Evolutionary conservation across 805 yeast genomes (phyloP).

Genomic region (Candida sithepensis): DNA sequence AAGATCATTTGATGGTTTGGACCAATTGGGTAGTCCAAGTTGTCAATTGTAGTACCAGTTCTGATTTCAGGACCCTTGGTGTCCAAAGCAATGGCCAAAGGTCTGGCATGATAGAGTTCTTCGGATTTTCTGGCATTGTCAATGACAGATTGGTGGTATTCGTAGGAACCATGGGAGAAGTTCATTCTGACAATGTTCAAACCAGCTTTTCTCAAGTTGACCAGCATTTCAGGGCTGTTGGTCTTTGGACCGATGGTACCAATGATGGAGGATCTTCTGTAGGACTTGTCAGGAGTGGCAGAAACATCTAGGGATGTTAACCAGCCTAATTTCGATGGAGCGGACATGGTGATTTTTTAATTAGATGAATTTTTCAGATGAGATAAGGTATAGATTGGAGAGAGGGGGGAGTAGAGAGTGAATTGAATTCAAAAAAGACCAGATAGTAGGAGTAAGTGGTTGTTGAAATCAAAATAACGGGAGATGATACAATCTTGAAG

Average conservation of each 20-base stretch:
- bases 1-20: conserved; percentile 89
- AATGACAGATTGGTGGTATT: conserved; percentile 94
- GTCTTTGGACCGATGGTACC: conserved; percentile 99
- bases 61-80: conserved; percentile 99
- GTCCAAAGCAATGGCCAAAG: conserved; percentile 96
- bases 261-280: conserved; percentile 93
- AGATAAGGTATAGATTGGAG: neutral
- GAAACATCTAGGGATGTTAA: conserved; percentile 71
- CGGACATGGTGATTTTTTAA: no score
- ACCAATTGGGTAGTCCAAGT: conserved; percentile 75
- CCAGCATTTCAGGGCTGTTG: conserved; percentile 80
- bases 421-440: neutral
- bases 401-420: no score
- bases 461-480: neutral
- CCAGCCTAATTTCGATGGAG: conserved; percentile 65
- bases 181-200: conserved; percentile 98
- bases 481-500: neutral
- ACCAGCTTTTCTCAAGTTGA: conserved; percentile 92
- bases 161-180: conserved; percentile 98
- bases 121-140: conserved; percentile 96
- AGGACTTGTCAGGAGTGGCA: conserved; percentile 70
- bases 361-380: no score
- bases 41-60: conserved; percentile 89
- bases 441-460: neutral
- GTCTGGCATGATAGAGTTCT: conserved; percentile 88